Base-by-base conservation (phyloP, 257 asterid genomes). In the Ballota nigra region DNA sequence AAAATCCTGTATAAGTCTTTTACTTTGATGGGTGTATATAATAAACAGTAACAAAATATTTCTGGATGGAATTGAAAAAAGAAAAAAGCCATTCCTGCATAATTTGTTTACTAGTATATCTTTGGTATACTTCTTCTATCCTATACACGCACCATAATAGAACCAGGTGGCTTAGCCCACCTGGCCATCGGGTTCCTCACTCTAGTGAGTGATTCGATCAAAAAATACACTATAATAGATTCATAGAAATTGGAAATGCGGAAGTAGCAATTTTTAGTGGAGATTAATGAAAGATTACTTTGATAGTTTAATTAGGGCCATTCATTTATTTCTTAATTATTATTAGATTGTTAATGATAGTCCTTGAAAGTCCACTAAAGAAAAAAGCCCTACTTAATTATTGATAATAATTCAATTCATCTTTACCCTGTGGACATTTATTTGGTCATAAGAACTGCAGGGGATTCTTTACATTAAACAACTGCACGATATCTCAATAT, bases 391-490 rank as follows among this genome's bases (percentile, higher is more conserved):
- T 57, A 22, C 18, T 56, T 70, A 56, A 56, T 33, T 68, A 34
- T 19, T 33, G 36, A 55, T 34, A 22, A 69, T 69, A 23, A 70
- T 57, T 70, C 59, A 57, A 11, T 20, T 57, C 47, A 70, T 57
- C 45, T 40, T 70, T 24, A 23, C 72, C 19, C 43, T 9, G 8
- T 36, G 1, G 55, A 3, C 55, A 16, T n/a, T 47, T 47, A 47
- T 47, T 47, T n/a, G 55, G 55, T 22, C 55, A 47, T 18, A 33
- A 53, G 26, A 18, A 16, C 41, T 56, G 65, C 26, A 20, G 24
- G 3, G 22, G n/a, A 31, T 55, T 19, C 64, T 69, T 55, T 19
- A 51, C 34, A 68, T 29, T 23, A 38, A 63, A 20, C 56, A 36
- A 53, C 61, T 3, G 33, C 34, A 22, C 61, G 6, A 55, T 55